A percentile compares a stretch with the other conserved stretches of the same genome.
Evolutionary conservation across 2,329 filamentous ascomycete genomes (phyloP).

Genomic region (Pyrenophora graminea): DNA sequence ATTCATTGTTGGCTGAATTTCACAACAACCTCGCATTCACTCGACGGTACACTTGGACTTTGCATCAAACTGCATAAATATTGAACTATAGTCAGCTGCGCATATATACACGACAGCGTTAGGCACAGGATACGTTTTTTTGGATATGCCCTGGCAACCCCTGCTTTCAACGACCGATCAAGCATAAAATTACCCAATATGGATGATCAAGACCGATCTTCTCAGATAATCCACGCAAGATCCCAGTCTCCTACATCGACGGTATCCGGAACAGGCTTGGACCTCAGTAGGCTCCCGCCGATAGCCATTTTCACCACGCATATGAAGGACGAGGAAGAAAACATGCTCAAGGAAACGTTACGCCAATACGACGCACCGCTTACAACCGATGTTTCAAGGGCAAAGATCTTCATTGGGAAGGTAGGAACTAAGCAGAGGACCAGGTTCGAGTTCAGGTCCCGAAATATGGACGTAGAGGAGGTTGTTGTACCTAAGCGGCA

Average conservation of each 20-base stretch:
- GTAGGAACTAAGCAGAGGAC: slow-evolving; percentile 72
- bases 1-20: slow-evolving; percentile 9
- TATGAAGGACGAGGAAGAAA: slow-evolving; percentile 65
- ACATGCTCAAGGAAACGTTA: slow-evolving; percentile 67
- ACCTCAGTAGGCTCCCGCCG: slow-evolving; percentile 58
- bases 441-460: slow-evolving; percentile 73
- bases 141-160: slow-evolving; percentile 35
- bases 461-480: slow-evolving; percentile 65
- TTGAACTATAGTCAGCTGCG: slow-evolving; percentile 24
- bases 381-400: slow-evolving; percentile 73
- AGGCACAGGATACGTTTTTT: slow-evolving; percentile 27
- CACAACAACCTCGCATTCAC: not conserved
- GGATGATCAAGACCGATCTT: slow-evolving; percentile 26
- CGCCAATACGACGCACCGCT: slow-evolving; percentile 59
- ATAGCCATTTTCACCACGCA: slow-evolving; percentile 77
- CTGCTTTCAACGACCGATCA: slow-evolving; percentile 33
- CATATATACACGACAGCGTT: slow-evolving; percentile 14
- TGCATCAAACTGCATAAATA: slow-evolving; percentile 6
- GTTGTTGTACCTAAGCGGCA: slow-evolving; percentile 32
- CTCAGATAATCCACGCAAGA: slow-evolving; percentile 21
- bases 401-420: slow-evolving; percentile 74
- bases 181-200: slow-evolving; percentile 23
- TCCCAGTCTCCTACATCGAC: slow-evolving; percentile 25
- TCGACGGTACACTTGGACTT: not conserved
- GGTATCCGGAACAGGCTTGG: slow-evolving; percentile 26